A percentile compares a stretch with the other conserved stretches of the same genome.
Evolutionary conservation across 2,329 filamentous ascomycete species (phyloP).

Genomic region (Myriosclerotinia duriaeana): DNA sequence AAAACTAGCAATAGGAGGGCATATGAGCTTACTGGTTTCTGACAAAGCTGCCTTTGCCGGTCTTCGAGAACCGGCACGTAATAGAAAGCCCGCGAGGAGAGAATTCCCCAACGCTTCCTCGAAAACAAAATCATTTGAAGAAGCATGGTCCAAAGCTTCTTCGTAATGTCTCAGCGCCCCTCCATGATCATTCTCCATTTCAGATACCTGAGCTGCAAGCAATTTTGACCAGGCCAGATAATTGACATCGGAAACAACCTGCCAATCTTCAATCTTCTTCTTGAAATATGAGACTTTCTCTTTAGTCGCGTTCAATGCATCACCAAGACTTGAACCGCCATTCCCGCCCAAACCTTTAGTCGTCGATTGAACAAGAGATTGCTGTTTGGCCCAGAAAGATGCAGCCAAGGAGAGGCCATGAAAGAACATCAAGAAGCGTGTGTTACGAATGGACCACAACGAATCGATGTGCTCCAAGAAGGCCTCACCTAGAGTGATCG

Average conservation of each 20-base stretch:
- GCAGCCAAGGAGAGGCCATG: conserved; percentile 59
- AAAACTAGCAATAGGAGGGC: no score
- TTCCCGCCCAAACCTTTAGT: conserved; percentile 43
- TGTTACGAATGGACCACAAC: conserved; percentile 61
- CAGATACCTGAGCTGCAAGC: conserved; percentile 66
- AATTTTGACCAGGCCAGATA: conserved; percentile 69
- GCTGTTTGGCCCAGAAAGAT: conserved; percentile 43
- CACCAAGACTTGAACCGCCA: conserved; percentile 46
- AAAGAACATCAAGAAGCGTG: conserved; percentile 57
- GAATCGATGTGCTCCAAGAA: conserved; percentile 50
- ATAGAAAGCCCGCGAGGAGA: conserved; percentile 69
- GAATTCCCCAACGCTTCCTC: conserved; percentile 75
- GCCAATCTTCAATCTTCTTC: conserved; percentile 63
- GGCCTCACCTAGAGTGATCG: conserved; percentile 55
- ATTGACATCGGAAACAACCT: conserved; percentile 65
- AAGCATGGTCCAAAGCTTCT: conserved; percentile 67
- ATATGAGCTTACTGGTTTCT: conserved; percentile 48
- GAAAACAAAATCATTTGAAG: conserved; percentile 64
- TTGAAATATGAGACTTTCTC: conserved; percentile 55
- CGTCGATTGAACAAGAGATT: conserved; percentile 34
- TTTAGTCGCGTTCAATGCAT: conserved; percentile 51
- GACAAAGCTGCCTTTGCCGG: conserved; percentile 68
- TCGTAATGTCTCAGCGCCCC: conserved; percentile 65
- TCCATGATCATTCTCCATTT: conserved; percentile 58
- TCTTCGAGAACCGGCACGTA: conserved; percentile 62